phyloP scores from a whole-genome alignment of 2,329 filamentous ascomycete species.

The Xylaria sp. region DNA sequence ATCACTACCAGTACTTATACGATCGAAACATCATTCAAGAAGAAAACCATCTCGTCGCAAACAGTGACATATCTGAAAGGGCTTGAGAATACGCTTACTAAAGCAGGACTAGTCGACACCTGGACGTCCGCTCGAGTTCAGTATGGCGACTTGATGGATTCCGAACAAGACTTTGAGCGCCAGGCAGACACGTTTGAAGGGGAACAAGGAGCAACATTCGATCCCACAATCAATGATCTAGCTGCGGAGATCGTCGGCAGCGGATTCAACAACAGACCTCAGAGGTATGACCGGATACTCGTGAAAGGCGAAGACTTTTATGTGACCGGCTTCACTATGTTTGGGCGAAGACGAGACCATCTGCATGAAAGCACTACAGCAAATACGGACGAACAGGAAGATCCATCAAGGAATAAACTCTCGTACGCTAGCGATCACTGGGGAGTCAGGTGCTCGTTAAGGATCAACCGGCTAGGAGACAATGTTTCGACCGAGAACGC shows the following conservation, averaged over 20 bases:
- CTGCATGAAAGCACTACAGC: constrained; percentile 24
- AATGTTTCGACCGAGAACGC: constrained; percentile 37
- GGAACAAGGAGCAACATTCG: constrained; percentile 73
- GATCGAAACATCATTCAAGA: constrained; percentile 62
- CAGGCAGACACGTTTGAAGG: constrained; percentile 60
- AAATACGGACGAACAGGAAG: constrained; percentile 18
- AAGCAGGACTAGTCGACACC: constrained; percentile 61
- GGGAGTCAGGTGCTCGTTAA: constrained; percentile 61
- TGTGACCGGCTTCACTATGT: constrained; percentile 64
- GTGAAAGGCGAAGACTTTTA: constrained; percentile 55
- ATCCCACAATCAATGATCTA: constrained; percentile 66
- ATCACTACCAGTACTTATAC: constrained; percentile 67
- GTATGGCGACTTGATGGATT: constrained; percentile 54
- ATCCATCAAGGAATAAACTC: constrained; percentile 16
- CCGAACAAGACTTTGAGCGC: constrained; percentile 39
- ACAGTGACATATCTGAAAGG: constrained; percentile 56
- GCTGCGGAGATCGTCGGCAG: constrained; percentile 61
- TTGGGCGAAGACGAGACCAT: constrained; percentile 58
- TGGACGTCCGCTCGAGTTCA: constrained; percentile 61
- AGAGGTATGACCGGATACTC: constrained; percentile 73
- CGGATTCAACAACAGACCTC: constrained; percentile 64
- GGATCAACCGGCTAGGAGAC: constrained; percentile 35
- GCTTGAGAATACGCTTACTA: constrained; percentile 59
- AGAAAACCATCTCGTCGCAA: constrained; percentile 62
- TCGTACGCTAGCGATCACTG: constrained; percentile 66